Conservation (phyloP, 129 eudicot genomes). For the Flaveria brownii region DNA sequence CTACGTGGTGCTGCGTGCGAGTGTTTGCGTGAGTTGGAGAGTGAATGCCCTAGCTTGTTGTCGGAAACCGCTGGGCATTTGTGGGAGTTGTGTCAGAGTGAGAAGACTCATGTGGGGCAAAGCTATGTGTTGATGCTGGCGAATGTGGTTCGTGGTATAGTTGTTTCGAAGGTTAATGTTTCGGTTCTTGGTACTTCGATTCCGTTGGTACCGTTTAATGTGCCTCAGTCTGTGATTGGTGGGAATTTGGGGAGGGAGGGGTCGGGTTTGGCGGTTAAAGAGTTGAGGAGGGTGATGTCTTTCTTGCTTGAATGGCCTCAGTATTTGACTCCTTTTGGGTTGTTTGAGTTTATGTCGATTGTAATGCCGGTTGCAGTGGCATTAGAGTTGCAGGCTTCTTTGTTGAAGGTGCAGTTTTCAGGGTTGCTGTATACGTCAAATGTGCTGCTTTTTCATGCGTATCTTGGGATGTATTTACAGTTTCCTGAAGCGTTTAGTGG, state of each 20-base stretch:
- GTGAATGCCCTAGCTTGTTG: slow-evolving; percentile 66
- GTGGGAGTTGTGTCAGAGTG: slow-evolving; percentile 79
- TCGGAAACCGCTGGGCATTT: slow-evolving; percentile 59
- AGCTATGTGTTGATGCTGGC: slow-evolving; percentile 69
- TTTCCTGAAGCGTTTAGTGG: slow-evolving; percentile 74
- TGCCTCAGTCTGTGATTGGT: slow-evolving; percentile 52
- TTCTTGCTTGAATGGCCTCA: slow-evolving; percentile 85
- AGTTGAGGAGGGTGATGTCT: slow-evolving; percentile 75
- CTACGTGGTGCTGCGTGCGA: slow-evolving; percentile 74
- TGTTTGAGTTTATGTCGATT: slow-evolving; percentile 70
- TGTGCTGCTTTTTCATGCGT: slow-evolving; percentile 76
- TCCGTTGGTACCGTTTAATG: slow-evolving; percentile 73
- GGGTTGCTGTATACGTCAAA: slow-evolving; percentile 68
- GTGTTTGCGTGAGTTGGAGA: slow-evolving; percentile 81
- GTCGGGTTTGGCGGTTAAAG: slow-evolving; percentile 55
- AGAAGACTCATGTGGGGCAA: slow-evolving; percentile 78
- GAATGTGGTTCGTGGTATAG: slow-evolving; percentile 51
- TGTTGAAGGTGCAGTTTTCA: slow-evolving; percentile 81
- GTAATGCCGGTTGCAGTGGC: slow-evolving; percentile 68
- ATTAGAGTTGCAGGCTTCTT: slow-evolving; percentile 79
- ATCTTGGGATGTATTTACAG: slow-evolving; percentile 53
- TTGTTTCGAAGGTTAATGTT: slow-evolving; percentile 38
- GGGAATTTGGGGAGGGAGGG: slow-evolving; percentile 44
- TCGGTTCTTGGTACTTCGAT: slow-evolving; percentile 48
- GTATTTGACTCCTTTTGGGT: slow-evolving; percentile 64